Conservation (phyloP, 2,329 filamentous ascomycete genomes). For the Podosphaera aphanis region DNA sequence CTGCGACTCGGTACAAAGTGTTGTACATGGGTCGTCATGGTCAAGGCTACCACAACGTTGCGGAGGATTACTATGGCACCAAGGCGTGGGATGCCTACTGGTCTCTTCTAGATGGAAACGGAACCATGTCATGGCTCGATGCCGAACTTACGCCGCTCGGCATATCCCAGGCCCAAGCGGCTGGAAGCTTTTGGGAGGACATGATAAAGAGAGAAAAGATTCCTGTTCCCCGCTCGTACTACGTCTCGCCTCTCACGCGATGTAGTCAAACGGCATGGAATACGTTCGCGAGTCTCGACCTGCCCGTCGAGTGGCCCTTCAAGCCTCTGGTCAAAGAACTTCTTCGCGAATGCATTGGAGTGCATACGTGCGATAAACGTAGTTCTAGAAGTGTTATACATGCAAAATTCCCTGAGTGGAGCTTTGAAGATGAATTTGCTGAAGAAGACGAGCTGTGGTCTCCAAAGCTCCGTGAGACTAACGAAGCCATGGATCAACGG, state of each 20-base stretch:
- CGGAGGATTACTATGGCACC: constrained; percentile 43
- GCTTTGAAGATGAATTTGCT: constrained; percentile 35
- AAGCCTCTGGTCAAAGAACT: constrained; percentile 37
- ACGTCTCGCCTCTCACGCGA: constrained; percentile 37
- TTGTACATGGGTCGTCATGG: constrained; percentile 43
- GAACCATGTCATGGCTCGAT: constrained; percentile 37
- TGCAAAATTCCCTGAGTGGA: constrained; percentile 26
- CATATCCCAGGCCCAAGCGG: constrained; percentile 30
- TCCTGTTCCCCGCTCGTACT: constrained; percentile 38
- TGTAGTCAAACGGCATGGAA: constrained; percentile 37
- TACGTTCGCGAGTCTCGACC: constrained; percentile 30
- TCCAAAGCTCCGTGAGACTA: constrained; percentile 20
- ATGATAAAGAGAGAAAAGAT: constrained; percentile 29
- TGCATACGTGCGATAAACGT: constrained; percentile 45
- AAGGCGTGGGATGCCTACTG: constrained; percentile 51
- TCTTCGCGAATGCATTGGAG: constrained; percentile 41
- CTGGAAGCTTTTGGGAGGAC: constrained; percentile 34
- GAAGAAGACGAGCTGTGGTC: constrained; percentile 31
- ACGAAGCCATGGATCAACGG: constrained; percentile 24
- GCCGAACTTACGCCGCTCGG: constrained; percentile 36
- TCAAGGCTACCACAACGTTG: constrained; percentile 39
- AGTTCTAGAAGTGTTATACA: constrained; percentile 29
- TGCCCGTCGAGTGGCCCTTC: constrained; percentile 29
- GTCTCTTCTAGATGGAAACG: constrained; percentile 39
- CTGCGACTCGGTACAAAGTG: constrained; percentile 35